Evolutionary conservation across 148 eudicot species (phyloP).

Genomic region (Camellia japonica): DNA sequence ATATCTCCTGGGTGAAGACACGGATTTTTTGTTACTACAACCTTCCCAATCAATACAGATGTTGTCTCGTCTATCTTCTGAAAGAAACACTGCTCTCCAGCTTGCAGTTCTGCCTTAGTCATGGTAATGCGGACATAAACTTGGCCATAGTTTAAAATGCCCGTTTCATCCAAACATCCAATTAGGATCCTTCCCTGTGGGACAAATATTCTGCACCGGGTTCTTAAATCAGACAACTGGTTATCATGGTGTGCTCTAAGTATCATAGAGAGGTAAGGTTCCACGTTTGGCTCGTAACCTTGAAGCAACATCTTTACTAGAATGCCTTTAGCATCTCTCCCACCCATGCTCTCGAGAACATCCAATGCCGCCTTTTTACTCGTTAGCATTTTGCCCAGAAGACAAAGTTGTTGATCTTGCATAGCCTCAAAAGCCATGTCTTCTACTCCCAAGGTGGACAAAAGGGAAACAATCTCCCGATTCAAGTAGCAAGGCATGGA

Average conservation of each 20-base stretch:
- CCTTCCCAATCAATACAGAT: conserved; percentile 61
- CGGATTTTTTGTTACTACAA: conserved; percentile 92
- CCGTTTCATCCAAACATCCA: conserved; percentile 92
- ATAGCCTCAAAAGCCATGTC: conserved; percentile 57
- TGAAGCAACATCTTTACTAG: conserved; percentile 64
- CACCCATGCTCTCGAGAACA: conserved; percentile 64
- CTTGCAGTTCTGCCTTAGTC: conserved; percentile 53
- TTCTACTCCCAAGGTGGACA: conserved; percentile 80
- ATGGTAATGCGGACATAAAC: conserved; percentile 73
- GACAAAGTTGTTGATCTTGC: conserved; percentile 59
- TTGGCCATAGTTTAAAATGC: conserved; percentile 79
- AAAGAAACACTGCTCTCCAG: conserved; percentile 45
- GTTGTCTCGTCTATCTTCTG: conserved; percentile 64
- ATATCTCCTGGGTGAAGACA: conserved; percentile 98
- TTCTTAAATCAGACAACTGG: conserved; percentile 66
- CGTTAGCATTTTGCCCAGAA: conserved; percentile 62
- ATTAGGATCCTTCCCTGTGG: conserved; percentile 79
- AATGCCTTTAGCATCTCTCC: conserved; percentile 47
- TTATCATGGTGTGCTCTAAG: conserved; percentile 69
- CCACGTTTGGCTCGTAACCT: conserved; percentile 75
- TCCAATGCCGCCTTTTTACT: conserved; percentile 56
- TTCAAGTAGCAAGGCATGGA: conserved; percentile 85
- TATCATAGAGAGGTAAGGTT: conserved; percentile 91
- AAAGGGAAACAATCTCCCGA: conserved; percentile 77
- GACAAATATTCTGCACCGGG: conserved; percentile 77